Evolutionary conservation across 257 asterid species (phyloP).

Genomic region (Solanum appendiculatum): DNA sequence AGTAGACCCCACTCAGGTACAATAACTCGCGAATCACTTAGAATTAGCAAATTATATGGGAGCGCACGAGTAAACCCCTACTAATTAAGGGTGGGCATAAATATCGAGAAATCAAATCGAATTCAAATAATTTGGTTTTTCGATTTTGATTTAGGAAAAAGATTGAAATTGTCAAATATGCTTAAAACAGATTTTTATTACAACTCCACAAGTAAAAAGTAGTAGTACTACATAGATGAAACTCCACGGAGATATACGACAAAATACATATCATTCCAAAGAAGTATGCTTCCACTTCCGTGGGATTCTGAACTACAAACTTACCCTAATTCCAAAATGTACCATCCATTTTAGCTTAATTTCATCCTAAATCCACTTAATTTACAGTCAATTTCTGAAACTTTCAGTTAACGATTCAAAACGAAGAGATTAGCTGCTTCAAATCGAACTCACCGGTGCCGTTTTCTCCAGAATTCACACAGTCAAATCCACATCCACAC

Average conservation of each 20-base stretch:
- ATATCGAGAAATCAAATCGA: too few species aligned
- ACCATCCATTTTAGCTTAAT: background rate
- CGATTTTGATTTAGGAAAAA: too few species aligned
- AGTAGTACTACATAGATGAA: background rate
- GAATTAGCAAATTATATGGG: too few species aligned
- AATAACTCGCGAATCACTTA: too few species aligned
- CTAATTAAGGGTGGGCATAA: too few species aligned
- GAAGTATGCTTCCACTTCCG: background rate
- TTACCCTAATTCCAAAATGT: background rate
- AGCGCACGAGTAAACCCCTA: too few species aligned
- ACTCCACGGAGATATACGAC: background rate
- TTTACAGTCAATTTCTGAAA: background rate
- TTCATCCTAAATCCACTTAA: background rate
- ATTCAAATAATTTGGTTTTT: too few species aligned
- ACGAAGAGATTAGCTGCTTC: background rate
- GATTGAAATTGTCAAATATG: too few species aligned
- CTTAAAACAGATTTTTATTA: background rate
- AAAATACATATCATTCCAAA: background rate
- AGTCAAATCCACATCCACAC: conserved; percentile 51
- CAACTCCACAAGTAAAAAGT: background rate
- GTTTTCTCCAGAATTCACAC: background rate
- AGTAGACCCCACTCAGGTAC: too few species aligned
- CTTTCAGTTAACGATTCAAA: background rate
- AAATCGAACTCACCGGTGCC: background rate
- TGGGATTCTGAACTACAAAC: background rate